Evolutionary conservation across 352 stramenopile species (phyloP).

Genomic region (Globisporangium orthogonon): DNA sequence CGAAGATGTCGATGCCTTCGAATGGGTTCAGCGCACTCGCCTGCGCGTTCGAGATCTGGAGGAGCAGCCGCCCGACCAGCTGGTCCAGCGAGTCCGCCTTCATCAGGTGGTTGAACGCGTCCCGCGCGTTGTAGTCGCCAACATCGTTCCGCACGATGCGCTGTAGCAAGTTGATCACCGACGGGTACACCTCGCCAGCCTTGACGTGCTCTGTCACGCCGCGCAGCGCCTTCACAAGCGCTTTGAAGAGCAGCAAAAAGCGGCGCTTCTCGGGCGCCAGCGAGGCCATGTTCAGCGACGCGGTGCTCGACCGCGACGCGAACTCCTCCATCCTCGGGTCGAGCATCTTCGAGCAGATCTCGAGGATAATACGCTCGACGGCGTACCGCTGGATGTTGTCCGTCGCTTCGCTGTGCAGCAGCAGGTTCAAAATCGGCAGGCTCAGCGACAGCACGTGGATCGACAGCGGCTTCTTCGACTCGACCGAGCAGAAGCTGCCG

Average conservation of each 20-base stretch:
- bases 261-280: slow-evolving; percentile 51
- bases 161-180: slow-evolving; percentile 73
- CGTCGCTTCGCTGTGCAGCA: slow-evolving; percentile 51
- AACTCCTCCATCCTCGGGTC: slow-evolving; percentile 65
- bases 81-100: slow-evolving; percentile 77
- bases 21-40: slow-evolving; percentile 57
- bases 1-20: slow-evolving; percentile 74
- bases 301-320: slow-evolving; percentile 29
- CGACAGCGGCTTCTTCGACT: slow-evolving; percentile 56
- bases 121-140: slow-evolving; percentile 70
- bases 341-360: slow-evolving; percentile 68
- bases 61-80: slow-evolving; percentile 59
- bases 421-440: slow-evolving; percentile 55
- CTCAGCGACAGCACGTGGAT: slow-evolving; percentile 71
- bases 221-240: slow-evolving; percentile 54
- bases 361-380: slow-evolving; percentile 71
- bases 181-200: slow-evolving; percentile 65
- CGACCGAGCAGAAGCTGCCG: slow-evolving; percentile 50
- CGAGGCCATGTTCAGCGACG: slow-evolving; percentile 26
- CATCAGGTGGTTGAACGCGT: slow-evolving; percentile 62
- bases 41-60: slow-evolving; percentile 58
- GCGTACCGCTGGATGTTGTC: slow-evolving; percentile 65
- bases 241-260: slow-evolving; percentile 65
- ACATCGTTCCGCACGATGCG: slow-evolving; percentile 77
- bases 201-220: slow-evolving; percentile 52